A percentile compares a stretch with the other conserved stretches of the same genome.
Conservation (phyloP, 768 basidiomycete genomes). For the Leccinum uliginosum region DNA sequence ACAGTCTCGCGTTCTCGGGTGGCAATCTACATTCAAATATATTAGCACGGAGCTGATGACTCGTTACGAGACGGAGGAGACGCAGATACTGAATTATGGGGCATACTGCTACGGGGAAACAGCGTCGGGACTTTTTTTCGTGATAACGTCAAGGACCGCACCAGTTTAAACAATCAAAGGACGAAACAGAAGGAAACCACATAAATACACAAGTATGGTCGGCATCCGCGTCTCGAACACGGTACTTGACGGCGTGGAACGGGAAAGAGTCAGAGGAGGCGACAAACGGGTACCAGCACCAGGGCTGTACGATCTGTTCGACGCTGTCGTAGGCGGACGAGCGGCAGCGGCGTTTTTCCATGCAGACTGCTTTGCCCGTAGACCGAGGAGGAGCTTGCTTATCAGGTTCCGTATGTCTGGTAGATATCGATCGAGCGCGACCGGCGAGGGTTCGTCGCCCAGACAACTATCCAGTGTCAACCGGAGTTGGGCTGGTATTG, state of each 20-base stretch:
- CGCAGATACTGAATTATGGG: not conserved
- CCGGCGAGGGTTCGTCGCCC: slow-evolving; percentile 37
- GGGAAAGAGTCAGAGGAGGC: slow-evolving; percentile 1
- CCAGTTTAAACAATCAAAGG: not conserved
- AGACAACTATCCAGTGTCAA: slow-evolving; percentile 39
- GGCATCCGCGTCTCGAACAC: not conserved
- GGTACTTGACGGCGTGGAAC: not conserved
- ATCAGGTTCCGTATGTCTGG: slow-evolving; percentile 36
- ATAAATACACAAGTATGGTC: not conserved
- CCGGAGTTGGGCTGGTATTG: slow-evolving; percentile 36
- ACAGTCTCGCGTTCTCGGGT: too few relatives aligned
- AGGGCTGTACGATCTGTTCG: slow-evolving; percentile 2
- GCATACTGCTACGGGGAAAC: not conserved
- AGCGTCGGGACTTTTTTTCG: not conserved
- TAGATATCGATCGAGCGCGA: slow-evolving; percentile 33
- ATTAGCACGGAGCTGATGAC: not conserved
- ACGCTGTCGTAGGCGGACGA: slow-evolving; percentile 7
- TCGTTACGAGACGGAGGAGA: not conserved
- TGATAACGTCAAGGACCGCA: not conserved
- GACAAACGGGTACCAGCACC: not conserved
- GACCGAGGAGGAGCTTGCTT: slow-evolving; percentile 35
- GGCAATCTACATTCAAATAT: not conserved
- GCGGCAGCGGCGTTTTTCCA: slow-evolving; percentile 21
- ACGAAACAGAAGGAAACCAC: not conserved
- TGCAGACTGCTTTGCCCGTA: slow-evolving; percentile 39